phyloP scores from a whole-genome alignment of 2,329 filamentous ascomycete genomes.

The Colletotrichum costaricense region DNA sequence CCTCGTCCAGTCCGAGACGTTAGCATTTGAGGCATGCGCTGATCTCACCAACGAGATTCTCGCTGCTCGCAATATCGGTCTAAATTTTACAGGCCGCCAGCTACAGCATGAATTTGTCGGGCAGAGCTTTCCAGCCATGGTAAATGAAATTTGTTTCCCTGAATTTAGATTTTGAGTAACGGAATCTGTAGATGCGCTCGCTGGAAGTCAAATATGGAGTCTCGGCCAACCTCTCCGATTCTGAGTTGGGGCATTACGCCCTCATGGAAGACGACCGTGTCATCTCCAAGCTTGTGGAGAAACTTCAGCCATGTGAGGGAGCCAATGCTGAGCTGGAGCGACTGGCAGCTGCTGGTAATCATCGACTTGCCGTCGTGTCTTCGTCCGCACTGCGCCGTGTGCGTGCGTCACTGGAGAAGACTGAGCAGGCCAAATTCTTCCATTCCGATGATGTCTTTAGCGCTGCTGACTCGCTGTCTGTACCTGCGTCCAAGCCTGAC shows the following conservation, averaged over 20 bases:
- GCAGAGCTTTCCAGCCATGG: background rate
- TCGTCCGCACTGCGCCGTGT: background rate
- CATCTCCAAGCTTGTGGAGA: background rate
- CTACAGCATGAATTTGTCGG: background rate
- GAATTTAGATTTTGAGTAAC: background rate
- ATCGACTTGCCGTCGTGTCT: background rate
- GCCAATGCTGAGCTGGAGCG: background rate
- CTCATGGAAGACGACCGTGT: background rate
- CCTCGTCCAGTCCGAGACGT: background rate
- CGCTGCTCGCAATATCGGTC: background rate
- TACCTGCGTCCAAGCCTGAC: background rate
- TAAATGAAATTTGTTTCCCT: background rate
- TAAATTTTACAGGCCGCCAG: background rate
- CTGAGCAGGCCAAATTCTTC: background rate
- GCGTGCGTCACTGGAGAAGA: background rate
- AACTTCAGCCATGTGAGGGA: background rate
- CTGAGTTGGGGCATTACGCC: background rate
- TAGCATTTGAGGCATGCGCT: background rate
- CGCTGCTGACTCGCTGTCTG: background rate
- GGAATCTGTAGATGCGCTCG: background rate
- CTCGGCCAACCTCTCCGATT: background rate
- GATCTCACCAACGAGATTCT: background rate
- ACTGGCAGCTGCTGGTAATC: background rate
- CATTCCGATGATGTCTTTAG: background rate
- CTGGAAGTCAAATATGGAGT: background rate